Conservation (phyloP, 768 basidiomycete species). For the Trametes gibbosa region DNA sequence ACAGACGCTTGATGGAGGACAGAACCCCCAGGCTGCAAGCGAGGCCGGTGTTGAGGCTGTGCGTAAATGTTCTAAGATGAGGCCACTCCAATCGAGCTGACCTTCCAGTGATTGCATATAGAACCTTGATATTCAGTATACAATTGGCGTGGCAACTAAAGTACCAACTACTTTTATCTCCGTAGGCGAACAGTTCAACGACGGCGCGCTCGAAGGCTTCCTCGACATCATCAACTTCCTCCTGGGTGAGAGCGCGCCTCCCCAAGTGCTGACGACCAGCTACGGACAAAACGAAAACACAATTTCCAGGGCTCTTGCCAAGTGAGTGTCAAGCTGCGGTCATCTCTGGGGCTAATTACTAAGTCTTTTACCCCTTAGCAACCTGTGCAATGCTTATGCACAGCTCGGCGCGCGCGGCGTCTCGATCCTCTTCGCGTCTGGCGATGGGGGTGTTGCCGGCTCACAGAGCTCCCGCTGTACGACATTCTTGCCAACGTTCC, state of each 20-base stretch:
- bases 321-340: constrained; percentile 30
- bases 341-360: constrained; percentile 31
- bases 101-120: neutral
- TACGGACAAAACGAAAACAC: constrained; percentile 33
- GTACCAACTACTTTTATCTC: constrained; percentile 35
- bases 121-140: constrained; percentile 38
- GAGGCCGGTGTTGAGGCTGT: constrained; percentile 31
- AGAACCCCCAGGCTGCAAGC: constrained; percentile 23
- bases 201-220: constrained; percentile 32
- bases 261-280: constrained; percentile 34
- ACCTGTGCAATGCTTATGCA: constrained; percentile 32
- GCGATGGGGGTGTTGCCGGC: constrained; percentile 36
- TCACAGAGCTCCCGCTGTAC: constrained; percentile 25
- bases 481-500: constrained; percentile 36
- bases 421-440: constrained; percentile 35
- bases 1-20: constrained; percentile 31
- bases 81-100: constrained; percentile 40
- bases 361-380: constrained; percentile 24
- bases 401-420: constrained; percentile 35
- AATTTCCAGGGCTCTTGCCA: constrained; percentile 24
- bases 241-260: constrained; percentile 22
- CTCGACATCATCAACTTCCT: constrained; percentile 33
- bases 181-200: constrained; percentile 30
- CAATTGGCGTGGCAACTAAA: constrained; percentile 32
- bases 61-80: neutral